Percentiles rank a stretch among this genome's conserved stretches.
Conservation (phyloP, 2,329 filamentous ascomycete species). For the Cordyceps farinosa region DNA sequence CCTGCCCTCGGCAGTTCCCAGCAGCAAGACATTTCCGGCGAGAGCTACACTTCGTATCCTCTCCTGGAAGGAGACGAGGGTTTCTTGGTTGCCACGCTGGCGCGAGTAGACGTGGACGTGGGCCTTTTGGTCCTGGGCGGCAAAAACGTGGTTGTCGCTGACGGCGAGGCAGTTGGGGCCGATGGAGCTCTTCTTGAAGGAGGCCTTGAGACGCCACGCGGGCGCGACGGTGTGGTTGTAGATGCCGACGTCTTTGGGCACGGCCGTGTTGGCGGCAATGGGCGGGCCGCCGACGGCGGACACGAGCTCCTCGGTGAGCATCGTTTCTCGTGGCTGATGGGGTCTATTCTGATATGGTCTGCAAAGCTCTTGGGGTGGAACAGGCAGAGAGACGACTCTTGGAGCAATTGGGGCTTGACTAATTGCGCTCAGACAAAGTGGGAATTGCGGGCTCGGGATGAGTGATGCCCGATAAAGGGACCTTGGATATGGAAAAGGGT, state of each 20-base stretch:
- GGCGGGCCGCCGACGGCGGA: conserved; percentile 56
- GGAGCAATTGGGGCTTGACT: neutral
- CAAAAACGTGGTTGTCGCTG: conserved; percentile 79
- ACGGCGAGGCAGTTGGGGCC: conserved; percentile 74
- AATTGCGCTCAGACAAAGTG: neutral
- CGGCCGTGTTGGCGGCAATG: conserved; percentile 58
- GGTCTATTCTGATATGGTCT: neutral
- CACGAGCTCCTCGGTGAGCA: conserved; percentile 60
- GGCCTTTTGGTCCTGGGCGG: conserved; percentile 86
- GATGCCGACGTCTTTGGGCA: conserved; percentile 78
- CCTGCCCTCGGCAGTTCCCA: conserved; percentile 82
- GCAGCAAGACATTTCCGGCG: conserved; percentile 66
- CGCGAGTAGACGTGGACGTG: conserved; percentile 90
- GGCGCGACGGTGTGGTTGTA: conserved; percentile 82
- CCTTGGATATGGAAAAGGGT: neutral
- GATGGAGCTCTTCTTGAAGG: conserved; percentile 91
- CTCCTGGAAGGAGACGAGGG: conserved; percentile 82
- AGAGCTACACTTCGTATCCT: conserved; percentile 75
- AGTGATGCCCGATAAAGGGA: neutral
- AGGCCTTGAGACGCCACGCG: conserved; percentile 65
- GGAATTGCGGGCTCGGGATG: neutral
- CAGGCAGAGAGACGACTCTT: neutral
- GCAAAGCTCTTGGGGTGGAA: neutral
- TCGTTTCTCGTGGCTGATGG: conserved; percentile 26
- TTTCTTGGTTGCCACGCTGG: conserved; percentile 80